Evolutionary conservation across 2,329 filamentous ascomycete species (phyloP), one percentile per base, ranked within the genome.

Genomic region (Hymenoscyphus fructigenus): DNA sequence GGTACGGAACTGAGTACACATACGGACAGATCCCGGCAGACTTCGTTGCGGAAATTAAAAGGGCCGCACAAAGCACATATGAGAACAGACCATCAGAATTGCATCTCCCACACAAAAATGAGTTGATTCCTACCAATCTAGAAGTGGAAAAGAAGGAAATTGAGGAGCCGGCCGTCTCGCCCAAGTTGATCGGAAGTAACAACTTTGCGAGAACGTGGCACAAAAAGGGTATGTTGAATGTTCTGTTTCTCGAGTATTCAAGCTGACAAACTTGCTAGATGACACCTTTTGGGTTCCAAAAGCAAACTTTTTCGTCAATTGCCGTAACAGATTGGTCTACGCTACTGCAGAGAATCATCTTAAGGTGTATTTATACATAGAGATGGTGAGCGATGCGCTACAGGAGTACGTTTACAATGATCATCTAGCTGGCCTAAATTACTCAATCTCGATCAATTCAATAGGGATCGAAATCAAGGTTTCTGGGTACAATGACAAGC

Each of bases 211-310:
- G 93, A 34, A 90, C 92, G 2, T 99, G 95, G 95, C 97, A 89
- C 82, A 99, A 99, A 82, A 98, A 98, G 79, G 67, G 64, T 66
- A 32, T 23, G 60, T 62, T 15, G 38, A 47, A 20, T 47, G 20
- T 20, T 26, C 4, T 9, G 7, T n/a, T 3, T 7, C 5, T 23
- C 14, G n/a, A 56, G 9, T 36, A 15, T 6, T 60, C 36, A 38
- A 28, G 10, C 28, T 55, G 17, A 38, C 26, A 55, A 7, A 26
- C 20, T 7, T 38, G 2, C 26, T n/a, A 64, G 95, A 99, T 73
- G 95, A 99, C 72, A 93, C 89, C 0, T 99, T 98, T 78, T 98
- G 94, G 93, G 95, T 98, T 9, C 95, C 95, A 9, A 97, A 96
- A 77, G 95, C 92, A 3, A 95, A 93, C 65, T 81, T 98, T 20